Base-by-base conservation (phyloP, 495 filamentous ascomycete genomes). In the Aspergillus diversus region DNA sequence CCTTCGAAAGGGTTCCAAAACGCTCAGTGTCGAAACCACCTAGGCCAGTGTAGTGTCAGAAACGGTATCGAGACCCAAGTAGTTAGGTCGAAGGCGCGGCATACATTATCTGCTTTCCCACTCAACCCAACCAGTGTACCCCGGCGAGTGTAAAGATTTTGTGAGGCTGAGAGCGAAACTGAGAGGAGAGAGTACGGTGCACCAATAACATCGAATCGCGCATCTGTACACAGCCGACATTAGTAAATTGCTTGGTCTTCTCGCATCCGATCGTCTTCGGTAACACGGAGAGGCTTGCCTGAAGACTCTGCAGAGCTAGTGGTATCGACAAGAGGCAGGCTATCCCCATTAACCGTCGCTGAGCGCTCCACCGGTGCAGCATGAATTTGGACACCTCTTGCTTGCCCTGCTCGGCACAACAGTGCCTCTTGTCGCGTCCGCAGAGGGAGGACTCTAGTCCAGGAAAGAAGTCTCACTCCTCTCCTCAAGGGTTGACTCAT, bases 161-260 rank as follows among this genome's bases (percentile, higher is more conserved):
- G 93, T 33, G 95, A 97, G 31, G 95, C 90, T 47, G 95, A 96
- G 39, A 99, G 84, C 7, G 89, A 89, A 60, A 97, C 92, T 27
- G 93, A 96, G 68, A 99, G 90, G 50, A 99, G 84, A 37, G 96
- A 97, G 71, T 91, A 93, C 4, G 93, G 91, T 21, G 90, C 81
- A 53, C 93, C 95, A 64, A 98, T 77, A 34, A 97, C 92, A 71
- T 97, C 92, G 72, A 99, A 99, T 58, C 87, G 87, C 17, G 94
- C 95, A 87, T 97, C 95, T 97, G 63, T 12, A 33, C 53, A 15
- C 5, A 46, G 27, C 37, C 17, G 58, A 21, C 57, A 59, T 65
- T 56, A 68, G 60, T 48, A 46, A 58, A 21, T 8, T 61, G 8
- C 39, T 15, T 43, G 7, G n/a, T 32, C 13, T 27, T 21, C 27